Percentiles rank a stretch among this genome's conserved stretches.
Evolutionary conservation across 306 rosid genomes (phyloP).

Genomic region (Vicia sativa): DNA sequence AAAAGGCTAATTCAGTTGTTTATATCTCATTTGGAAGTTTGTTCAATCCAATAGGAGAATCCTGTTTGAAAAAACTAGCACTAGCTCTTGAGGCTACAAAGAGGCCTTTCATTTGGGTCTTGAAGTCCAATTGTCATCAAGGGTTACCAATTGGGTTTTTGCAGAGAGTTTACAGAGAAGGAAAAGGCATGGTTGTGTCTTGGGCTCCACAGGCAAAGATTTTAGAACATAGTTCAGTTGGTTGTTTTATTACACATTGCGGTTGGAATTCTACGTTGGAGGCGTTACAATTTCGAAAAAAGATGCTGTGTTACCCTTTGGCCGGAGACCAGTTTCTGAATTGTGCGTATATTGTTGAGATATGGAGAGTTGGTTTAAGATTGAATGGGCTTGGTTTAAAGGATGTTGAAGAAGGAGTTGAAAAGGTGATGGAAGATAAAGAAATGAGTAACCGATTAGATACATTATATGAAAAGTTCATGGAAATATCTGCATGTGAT

Average conservation of each 20-base stretch:
- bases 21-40: slow-evolving; percentile 92
- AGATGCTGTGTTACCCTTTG: slow-evolving; percentile 69
- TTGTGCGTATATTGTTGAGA: slow-evolving; percentile 58
- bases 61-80: slow-evolving; percentile 58
- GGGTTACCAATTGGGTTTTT: slow-evolving; percentile 61
- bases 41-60: slow-evolving; percentile 79
- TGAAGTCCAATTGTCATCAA: slow-evolving; percentile 58
- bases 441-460: slow-evolving; percentile 54
- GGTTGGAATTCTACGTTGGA: slow-evolving; percentile 96
- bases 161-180: slow-evolving; percentile 50
- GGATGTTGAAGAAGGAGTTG: slow-evolving; percentile 72
- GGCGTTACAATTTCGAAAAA: slow-evolving; percentile 66
- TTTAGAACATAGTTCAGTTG: slow-evolving; percentile 58
- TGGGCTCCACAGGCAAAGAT: slow-evolving; percentile 89
- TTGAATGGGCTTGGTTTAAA: slow-evolving; percentile 57
- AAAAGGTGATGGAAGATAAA: slow-evolving; percentile 51
- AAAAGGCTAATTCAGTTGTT: slow-evolving; percentile 48
- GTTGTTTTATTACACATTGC: slow-evolving; percentile 83
- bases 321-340: slow-evolving; percentile 92
- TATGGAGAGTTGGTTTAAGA: slow-evolving; percentile 72
- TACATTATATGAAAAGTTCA: slow-evolving; percentile 45
- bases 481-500: slow-evolving; percentile 45
- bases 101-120: slow-evolving; percentile 79
- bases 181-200: slow-evolving; percentile 65
- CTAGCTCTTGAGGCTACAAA: slow-evolving; percentile 57